Conservation (phyloP, 192 early-diverging fungal genomes). For the Umbelopsis vinacea region DNA sequence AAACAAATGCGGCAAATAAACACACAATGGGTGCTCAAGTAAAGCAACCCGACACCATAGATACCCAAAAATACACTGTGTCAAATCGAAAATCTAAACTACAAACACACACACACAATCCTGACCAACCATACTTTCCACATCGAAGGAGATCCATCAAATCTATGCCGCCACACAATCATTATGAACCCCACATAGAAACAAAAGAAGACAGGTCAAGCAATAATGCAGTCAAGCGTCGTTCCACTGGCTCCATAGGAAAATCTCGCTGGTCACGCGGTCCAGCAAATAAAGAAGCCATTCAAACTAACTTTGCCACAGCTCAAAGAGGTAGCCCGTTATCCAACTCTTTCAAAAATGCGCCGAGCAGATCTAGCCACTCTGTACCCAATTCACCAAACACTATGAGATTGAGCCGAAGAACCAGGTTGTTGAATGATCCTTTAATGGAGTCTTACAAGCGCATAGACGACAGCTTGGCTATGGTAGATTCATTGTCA, state of each 20-base stretch:
- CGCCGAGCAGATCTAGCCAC: not conserved
- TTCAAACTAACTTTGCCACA: not conserved
- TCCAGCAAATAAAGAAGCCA: constrained; percentile 2
- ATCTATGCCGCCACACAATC: not conserved
- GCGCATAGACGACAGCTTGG: constrained; percentile 35
- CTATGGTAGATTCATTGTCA: constrained; percentile 37
- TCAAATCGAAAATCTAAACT: not conserved
- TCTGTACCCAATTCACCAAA: not conserved
- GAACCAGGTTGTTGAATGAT: constrained; percentile 9
- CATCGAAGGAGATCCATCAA: not conserved
- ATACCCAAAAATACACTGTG: not conserved
- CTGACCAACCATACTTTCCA: not conserved
- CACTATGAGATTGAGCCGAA: not conserved
- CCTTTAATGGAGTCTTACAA: constrained; percentile 32
- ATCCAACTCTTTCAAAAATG: not conserved
- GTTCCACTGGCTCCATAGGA: constrained; percentile 9
- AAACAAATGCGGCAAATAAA: not conserved
- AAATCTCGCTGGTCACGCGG: constrained; percentile 16
- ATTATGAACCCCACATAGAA: not conserved
- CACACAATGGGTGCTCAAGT: not conserved
- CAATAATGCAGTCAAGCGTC: not conserved
- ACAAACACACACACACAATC: not conserved
- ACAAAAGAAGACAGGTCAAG: not conserved
- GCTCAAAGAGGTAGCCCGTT: not conserved
- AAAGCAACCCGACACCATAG: not conserved